A percentile compares a stretch with the other conserved stretches of the same genome.
These are phyloP conservation scores for Lepidopterella palustris DNA, from an alignment of 495 filamentous ascomycete genomes.

Conservation along the genomic window DNA sequence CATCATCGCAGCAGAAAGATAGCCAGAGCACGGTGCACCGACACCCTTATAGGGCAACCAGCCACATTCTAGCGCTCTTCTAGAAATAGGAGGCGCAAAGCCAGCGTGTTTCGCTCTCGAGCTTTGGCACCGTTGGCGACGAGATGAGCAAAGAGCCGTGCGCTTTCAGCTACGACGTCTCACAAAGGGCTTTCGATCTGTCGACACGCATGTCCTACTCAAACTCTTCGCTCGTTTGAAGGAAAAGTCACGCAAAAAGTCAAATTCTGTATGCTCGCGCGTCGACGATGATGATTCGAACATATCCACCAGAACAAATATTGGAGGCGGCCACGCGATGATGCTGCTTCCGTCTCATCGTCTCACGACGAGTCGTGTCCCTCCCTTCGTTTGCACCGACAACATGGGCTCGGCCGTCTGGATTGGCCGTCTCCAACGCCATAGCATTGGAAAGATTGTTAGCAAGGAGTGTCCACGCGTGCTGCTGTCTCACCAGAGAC, in stretches of 20 bases:
- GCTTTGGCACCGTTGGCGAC: background rate
- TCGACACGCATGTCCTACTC: background rate
- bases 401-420: background rate
- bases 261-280: background rate
- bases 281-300: background rate
- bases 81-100: constrained; percentile 1
- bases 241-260: background rate
- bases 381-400: background rate
- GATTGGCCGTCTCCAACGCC: background rate
- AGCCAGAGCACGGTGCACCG: background rate
- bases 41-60: background rate
- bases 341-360: background rate
- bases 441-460: background rate
- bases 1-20: background rate
- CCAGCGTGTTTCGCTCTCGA: background rate
- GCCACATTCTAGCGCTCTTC: background rate
- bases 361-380: background rate
- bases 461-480: background rate
- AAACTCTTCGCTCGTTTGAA: background rate
- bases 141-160: background rate
- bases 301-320: background rate
- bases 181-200: no score
- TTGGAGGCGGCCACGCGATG: background rate
- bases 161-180: background rate
- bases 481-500: background rate